Base-by-base conservation (phyloP, 306 rosid species). In the Delonix regia region DNA sequence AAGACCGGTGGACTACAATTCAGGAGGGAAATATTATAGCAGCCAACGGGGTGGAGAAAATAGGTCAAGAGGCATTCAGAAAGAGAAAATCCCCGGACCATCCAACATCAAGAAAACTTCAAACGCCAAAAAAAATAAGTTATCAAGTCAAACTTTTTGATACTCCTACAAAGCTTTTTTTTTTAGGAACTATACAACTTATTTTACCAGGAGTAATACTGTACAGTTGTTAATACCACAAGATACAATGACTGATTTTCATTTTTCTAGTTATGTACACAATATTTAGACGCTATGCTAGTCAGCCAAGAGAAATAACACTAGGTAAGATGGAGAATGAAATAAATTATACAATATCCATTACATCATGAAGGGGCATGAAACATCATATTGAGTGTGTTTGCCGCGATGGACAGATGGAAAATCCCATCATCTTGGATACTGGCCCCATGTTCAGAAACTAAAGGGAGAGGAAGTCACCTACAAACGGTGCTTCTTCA, bases 261-360 rank as follows among this genome's bases (percentile, higher is more conserved):
- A 34, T 18, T 15, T 4, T 42, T 30, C 66, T 47, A 48, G 48
- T 49, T 76, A 76, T 72, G 56, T 82, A 82, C 86, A 71, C 66
- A 44, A 71, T 33, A 75, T 60, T n/a, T 63, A 25, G 53, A 49
- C 47, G 45, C 78, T 71, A 47, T 56, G 34, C 79, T 41, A 68
- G 28, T 36, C 30, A 76, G 52, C 78, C 56, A 55, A 22, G 25
- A 57, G 33, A 75, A 79, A 42, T 70, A 41, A 79, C 15, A 51
- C 74, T 79, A 79, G 59, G 38, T 15, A 2, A 16, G 10, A 75
- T 64, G 70, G 61, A 47, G 53, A 73, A 75, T 69, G 39, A 11
- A 21, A 25, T 21, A 22, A 44, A 61, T 70, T 60, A 59, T 53
- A 56, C 44, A 57, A 38, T 60, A 64, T n/a, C 28, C 1, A 7